Evolutionary conservation across 345 rosid genomes (phyloP).

Genomic region (Aquilaria yunnanensis): DNA sequence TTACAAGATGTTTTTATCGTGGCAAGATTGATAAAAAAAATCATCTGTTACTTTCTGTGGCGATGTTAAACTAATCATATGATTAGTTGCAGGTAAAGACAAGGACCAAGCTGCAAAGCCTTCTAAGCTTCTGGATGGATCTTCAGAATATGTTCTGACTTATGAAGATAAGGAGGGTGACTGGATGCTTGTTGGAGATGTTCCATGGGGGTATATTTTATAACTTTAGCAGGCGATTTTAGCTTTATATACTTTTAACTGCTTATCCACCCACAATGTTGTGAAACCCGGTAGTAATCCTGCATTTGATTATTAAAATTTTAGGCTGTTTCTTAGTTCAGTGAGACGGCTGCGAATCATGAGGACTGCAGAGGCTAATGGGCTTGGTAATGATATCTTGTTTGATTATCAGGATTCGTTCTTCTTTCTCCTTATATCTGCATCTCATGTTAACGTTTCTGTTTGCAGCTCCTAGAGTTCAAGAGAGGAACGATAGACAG

Average conservation of each 20-base stretch:
- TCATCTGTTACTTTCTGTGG: background rate
- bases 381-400: conserved; percentile 54
- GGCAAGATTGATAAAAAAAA: too few species aligned
- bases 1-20: too few species aligned
- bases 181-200: conserved; percentile 99
- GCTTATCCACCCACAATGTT: background rate
- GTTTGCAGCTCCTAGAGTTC: conserved; percentile 61
- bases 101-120: conserved; percentile 25
- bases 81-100: conserved; percentile 20
- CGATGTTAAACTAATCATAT: background rate
- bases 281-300: background rate
- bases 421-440: background rate
- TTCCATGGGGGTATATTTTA: conserved; percentile 79
- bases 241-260: background rate
- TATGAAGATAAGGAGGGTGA: conserved; percentile 97
- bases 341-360: conserved; percentile 86
- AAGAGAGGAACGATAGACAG: conserved; percentile 46
- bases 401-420: background rate
- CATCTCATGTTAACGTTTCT: conserved; percentile 9
- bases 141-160: conserved; percentile 81
- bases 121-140: conserved; percentile 68
- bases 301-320: conserved; percentile 4
- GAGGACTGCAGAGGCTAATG: conserved; percentile 83
- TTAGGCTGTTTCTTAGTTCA: conserved; percentile 73
- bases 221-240: conserved; percentile 1